Base-by-base conservation (phyloP, 306 rosid species). In the Carpinus viminea region DNA sequence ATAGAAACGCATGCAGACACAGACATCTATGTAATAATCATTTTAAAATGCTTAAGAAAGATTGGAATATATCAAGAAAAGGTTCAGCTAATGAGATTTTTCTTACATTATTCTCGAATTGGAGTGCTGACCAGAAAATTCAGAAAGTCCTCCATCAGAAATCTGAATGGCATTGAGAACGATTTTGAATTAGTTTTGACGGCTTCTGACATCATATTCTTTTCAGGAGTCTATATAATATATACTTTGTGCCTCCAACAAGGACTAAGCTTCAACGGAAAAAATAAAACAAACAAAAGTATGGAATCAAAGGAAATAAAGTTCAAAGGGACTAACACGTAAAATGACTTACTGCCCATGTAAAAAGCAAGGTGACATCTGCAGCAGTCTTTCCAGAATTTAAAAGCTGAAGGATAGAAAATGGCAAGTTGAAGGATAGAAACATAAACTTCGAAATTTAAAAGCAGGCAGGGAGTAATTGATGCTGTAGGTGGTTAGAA, bases 61-160 rank as follows among this genome's bases (percentile, higher is more conserved):
- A 77, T 64, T 45, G 62, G 54, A 64, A 71, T 59, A 54, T 80
- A 34, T 70, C 62, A 70, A 59, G 52, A 59, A 61, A 68, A 78
- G 41, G 65, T 66, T 70, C 75, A 81, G 64, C 66, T 21, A 80
- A 43, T 38, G 53, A 75, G 50, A 75, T 69, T 41, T 54, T 56
- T 85, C 98, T 88, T 86, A 94, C 98, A 15, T 76, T 36, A 79
- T 88, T 79, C 84, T 91, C 12, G 92, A 88, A 88, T 94, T 94
- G 71, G 78, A 83, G 89, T 94, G 98, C 43, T 84, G 84, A 77
- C 98, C 98, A 52, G 98, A 91, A 82, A 85, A 88, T 81, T 88
- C 98, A 72, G 98, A 94, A 65, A 79, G 81, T 73, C 93, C 98
- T 76, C 98, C 98, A 72, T 91, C 92, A 79, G 98, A 94, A 89